phyloP scores from a whole-genome alignment of 257 asterid genomes.

The Penstemon newberryi region DNA sequence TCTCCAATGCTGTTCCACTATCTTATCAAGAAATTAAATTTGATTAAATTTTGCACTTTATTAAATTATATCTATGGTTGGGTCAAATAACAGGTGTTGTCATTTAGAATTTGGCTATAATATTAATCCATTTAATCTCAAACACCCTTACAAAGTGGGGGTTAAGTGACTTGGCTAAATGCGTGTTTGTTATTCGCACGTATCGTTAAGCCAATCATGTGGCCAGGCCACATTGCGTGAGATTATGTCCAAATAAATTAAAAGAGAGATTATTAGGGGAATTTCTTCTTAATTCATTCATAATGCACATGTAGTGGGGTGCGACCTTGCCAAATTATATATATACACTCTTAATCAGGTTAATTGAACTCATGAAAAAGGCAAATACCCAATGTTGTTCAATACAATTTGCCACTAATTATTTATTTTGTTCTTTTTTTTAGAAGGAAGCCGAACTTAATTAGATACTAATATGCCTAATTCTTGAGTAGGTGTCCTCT shows the following conservation, averaged over 20 bases:
- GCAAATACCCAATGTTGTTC: neutral
- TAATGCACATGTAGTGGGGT: slow-evolving; percentile 49
- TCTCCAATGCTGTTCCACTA: slow-evolving; percentile 20
- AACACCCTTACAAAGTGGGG: slow-evolving; percentile 17
- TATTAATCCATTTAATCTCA: neutral
- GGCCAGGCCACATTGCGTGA: slow-evolving; percentile 41
- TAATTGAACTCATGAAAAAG: neutral
- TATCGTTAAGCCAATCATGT: slow-evolving; percentile 44
- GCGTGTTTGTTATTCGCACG: slow-evolving; percentile 52
- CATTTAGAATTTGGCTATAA: slow-evolving; percentile 1
- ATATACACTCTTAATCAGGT: neutral
- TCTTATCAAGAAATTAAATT: slow-evolving; percentile 25
- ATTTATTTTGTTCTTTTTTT: neutral
- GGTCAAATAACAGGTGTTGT: neutral
- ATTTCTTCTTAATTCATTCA: slow-evolving; percentile 4
- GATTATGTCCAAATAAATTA: slow-evolving; percentile 32
- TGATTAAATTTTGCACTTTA: slow-evolving; percentile 13
- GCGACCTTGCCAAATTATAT: slow-evolving; percentile 29
- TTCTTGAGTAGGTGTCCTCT: slow-evolving; percentile 3
- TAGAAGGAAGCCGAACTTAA: neutral
- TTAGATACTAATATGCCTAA: slow-evolving; percentile 12
- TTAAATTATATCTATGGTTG: neutral
- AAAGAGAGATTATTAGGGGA: slow-evolving; percentile 6
- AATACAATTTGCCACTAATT: neutral
- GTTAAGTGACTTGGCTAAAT: slow-evolving; percentile 26